Conservation (phyloP, 345 rosid species). For the Cardamine chenopodiifolia region DNA sequence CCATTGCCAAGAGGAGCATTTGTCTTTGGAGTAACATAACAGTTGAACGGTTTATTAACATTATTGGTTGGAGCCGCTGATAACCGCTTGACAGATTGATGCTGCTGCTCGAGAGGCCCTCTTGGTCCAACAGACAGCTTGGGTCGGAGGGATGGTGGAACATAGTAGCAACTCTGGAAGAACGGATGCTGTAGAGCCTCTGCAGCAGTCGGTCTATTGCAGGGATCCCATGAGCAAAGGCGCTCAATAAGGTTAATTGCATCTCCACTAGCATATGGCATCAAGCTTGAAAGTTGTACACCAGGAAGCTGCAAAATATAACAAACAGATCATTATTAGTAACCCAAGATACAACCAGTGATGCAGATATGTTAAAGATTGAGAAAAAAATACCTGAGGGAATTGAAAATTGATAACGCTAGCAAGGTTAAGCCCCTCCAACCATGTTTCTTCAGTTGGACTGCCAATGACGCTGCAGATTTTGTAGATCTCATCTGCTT, state of each 20-base stretch:
- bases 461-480: slow-evolving; percentile 86
- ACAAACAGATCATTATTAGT: slow-evolving; percentile 12
- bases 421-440: slow-evolving; percentile 87
- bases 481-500: slow-evolving; percentile 94
- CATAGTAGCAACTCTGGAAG: slow-evolving; percentile 88
- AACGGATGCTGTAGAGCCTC: slow-evolving; percentile 95
- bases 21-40: slow-evolving; percentile 52
- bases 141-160: slow-evolving; percentile 84
- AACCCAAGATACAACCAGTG: neutral
- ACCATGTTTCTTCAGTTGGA: slow-evolving; percentile 79
- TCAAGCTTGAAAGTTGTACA: slow-evolving; percentile 53
- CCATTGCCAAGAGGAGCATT: slow-evolving; percentile 55
- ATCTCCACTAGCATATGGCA: slow-evolving; percentile 71
- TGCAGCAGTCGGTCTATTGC: slow-evolving; percentile 79
- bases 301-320: slow-evolving; percentile 55
- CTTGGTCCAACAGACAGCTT: slow-evolving; percentile 54
- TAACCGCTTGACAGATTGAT: slow-evolving; percentile 48
- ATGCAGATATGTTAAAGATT: neutral
- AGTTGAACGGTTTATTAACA: slow-evolving; percentile 45
- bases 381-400: slow-evolving; percentile 55
- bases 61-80: slow-evolving; percentile 48
- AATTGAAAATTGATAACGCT: slow-evolving; percentile 75
- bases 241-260: slow-evolving; percentile 70
- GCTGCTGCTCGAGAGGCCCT: slow-evolving; percentile 53
- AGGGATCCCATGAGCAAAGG: slow-evolving; percentile 97